Evolutionary conservation across 768 basidiomycete species (phyloP).

Genomic region (Serendipita vermifera): DNA sequence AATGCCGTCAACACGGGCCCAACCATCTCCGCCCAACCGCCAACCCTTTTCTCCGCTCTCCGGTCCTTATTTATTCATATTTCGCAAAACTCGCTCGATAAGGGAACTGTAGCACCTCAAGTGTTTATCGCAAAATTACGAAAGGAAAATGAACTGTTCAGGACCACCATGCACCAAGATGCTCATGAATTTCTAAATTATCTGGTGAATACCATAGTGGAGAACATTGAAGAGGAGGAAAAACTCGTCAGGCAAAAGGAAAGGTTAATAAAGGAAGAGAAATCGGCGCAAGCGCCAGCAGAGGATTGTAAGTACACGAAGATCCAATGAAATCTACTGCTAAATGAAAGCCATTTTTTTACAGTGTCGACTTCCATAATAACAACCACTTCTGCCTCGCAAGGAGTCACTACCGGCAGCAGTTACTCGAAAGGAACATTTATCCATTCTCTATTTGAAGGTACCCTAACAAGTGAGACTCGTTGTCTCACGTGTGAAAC

Average conservation of each 20-base stretch:
- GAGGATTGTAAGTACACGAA: conserved; percentile 50
- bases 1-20: conserved; percentile 24
- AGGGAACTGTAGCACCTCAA: conserved; percentile 78
- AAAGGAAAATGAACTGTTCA: conserved; percentile 82
- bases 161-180: conserved; percentile 90
- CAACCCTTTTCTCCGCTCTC: conserved; percentile 81
- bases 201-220: conserved; percentile 81
- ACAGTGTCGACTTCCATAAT: conserved; percentile 30
- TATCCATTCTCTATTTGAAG: conserved; percentile 88
- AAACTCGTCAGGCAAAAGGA: conserved; percentile 28
- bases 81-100: conserved; percentile 59
- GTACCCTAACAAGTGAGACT: conserved; percentile 89
- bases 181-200: conserved; percentile 98
- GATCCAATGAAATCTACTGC: conserved; percentile 10
- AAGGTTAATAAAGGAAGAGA: conserved; percentile 18
- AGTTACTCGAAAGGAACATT: conserved; percentile 41
- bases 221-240: conserved; percentile 72
- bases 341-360: conserved; percentile 40
- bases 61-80: conserved; percentile 83
- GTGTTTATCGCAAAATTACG: conserved; percentile 90
- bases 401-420: conserved; percentile 10
- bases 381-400: conserved; percentile 27
- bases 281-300: conserved; percentile 25
- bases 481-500: conserved; percentile 97
- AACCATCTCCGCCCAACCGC: conserved; percentile 45